Evolutionary conservation across 768 basidiomycete species (phyloP), one percentile per base, ranked within the genome.

Genomic region (Hericium erinaceus): DNA sequence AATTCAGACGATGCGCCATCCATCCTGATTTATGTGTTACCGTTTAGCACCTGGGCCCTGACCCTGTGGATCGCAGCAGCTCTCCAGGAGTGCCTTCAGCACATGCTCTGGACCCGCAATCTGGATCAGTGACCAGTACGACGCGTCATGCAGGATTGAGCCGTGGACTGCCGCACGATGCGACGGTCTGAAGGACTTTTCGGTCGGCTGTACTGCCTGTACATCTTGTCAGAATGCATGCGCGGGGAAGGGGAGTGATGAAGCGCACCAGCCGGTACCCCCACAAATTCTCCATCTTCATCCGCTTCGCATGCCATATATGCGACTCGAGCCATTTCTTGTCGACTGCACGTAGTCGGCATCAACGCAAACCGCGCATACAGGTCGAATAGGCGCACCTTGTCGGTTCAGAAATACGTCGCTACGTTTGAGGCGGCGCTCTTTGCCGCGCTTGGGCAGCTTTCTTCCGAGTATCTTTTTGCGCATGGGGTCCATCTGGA

Each of bases 311-410:
- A 65, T 98, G 95, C 92, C 94, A 98, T 18, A 98, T 72, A 68
- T 99, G 97, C 5, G 94, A 95, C 67, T 95, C 92, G 0, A 99
- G 81, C 95, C 95, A 98, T 12, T 79, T 74, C 69, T 98, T 98
- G 61, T 89, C 79, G 33, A 76, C 95, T 97, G 61, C 2, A 44
- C 52, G 11, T 26, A 39, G 4, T 52, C 20, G n/a, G 41, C 46
- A 48, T 33, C 16, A 2, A 37, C 52, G 54, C 46, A 16, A 49
- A 16, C 18, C 55, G 33, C 16, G 52, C 20, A 48, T 4, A 11
- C n/a, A 39, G 37, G 39, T 5, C 18, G 22, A 16, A 26, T 10
- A 7, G 13, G 55, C 71, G 61, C 61, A 95, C 95, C 72, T 70
- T 97, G 94, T 57, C 95, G 81, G 52, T 77, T 81, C 48, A 84